A percentile compares a stretch with the other conserved stretches of the same genome.
These are phyloP conservation scores for Phytophthora sansomeana DNA, from an alignment of 352 stramenopile genomes.

Conservation along the genomic window DNA sequence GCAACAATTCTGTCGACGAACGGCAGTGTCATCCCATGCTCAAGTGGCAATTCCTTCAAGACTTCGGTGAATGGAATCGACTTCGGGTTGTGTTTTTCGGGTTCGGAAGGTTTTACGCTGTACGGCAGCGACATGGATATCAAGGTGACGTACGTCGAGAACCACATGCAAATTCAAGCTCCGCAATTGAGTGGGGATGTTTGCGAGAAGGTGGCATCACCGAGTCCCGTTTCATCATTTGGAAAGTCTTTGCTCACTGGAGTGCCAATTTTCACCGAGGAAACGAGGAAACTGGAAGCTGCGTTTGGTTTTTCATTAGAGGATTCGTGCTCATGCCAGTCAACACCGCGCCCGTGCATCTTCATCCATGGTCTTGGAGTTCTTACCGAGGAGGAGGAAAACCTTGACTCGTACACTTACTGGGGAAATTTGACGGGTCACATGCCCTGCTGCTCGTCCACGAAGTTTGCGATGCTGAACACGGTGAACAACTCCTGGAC, in stretches of 20 bases:
- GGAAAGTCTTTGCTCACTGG: conserved; percentile 33
- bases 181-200: conserved; percentile 9
- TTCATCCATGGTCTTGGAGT: conserved; percentile 54
- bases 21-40: conserved; percentile 28
- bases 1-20: conserved; percentile 17
- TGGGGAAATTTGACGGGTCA: conserved; percentile 48
- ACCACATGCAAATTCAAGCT: conserved; percentile 12
- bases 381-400: conserved; percentile 29
- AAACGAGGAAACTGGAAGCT: conserved; percentile 12
- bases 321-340: conserved; percentile 22
- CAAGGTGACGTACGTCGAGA: conserved; percentile 31
- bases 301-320: conserved; percentile 17
- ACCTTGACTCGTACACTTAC: conserved; percentile 37
- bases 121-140: conserved; percentile 43
- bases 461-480: conserved; percentile 43
- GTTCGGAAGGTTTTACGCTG: conserved; percentile 33
- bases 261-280: background rate
- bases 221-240: conserved; percentile 21
- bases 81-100: conserved; percentile 47
- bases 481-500: conserved; percentile 45
- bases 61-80: conserved; percentile 39
- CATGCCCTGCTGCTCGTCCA: conserved; percentile 42
- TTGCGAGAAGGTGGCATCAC: conserved; percentile 20
- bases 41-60: conserved; percentile 34
- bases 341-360: conserved; percentile 27